Conservation (phyloP, 2,329 filamentous ascomycete genomes). For the Aureobasidium sp. region DNA sequence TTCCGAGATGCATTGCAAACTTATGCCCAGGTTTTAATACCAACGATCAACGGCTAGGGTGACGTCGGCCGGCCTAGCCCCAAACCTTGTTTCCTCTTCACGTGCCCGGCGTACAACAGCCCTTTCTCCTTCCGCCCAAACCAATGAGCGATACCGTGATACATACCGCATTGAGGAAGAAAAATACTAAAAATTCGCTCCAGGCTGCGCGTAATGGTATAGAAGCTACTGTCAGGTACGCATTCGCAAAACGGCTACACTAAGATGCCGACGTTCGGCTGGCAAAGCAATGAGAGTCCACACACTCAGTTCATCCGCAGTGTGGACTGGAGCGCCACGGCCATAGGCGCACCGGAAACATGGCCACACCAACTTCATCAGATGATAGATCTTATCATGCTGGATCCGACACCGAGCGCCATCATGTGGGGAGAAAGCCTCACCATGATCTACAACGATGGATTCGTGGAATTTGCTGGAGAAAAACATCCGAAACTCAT, state of each 20-base stretch:
- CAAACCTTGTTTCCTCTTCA: conserved; percentile 1
- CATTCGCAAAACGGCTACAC: background rate
- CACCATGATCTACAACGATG: conserved; percentile 31
- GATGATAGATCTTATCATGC: conserved; percentile 22
- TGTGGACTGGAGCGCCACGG: conserved; percentile 24
- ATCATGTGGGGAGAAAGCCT: conserved; percentile 25
- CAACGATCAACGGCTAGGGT: background rate
- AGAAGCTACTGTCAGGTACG: background rate
- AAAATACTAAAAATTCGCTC: background rate
- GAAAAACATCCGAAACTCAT: conserved; percentile 20
- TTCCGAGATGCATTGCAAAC: background rate
- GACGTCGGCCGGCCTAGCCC: background rate
- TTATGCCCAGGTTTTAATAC: background rate
- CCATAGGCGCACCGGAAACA: conserved; percentile 22
- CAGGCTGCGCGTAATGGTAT: background rate
- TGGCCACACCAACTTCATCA: conserved; percentile 23
- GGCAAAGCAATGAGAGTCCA: background rate
- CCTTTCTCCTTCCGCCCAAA: background rate
- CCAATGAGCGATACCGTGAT: background rate
- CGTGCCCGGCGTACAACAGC: background rate
- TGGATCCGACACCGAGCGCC: conserved; percentile 24
- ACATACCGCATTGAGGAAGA: background rate
- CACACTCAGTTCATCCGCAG: conserved; percentile 8
- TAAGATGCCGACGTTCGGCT: background rate
- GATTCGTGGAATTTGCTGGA: conserved; percentile 27